These are phyloP conservation scores for Coriolopsis trogii DNA, from an alignment of 1,284 basidiomycete species.

Conservation along the genomic window DNA sequence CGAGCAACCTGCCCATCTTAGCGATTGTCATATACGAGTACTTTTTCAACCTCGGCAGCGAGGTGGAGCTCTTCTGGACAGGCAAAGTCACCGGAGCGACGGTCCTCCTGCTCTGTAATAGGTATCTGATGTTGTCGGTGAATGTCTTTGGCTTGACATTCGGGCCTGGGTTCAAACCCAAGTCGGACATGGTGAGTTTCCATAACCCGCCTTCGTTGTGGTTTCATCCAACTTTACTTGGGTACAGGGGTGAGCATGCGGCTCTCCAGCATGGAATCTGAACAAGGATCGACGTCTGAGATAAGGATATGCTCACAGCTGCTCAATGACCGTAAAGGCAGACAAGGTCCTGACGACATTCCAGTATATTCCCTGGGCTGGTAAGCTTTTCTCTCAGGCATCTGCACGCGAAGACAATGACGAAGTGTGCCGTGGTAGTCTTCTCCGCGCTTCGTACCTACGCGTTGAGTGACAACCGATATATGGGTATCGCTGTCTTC, in stretches of 20 bases:
- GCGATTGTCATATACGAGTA: slow-evolving; percentile 7
- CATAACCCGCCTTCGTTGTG: too few species aligned
- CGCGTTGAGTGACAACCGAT: background rate
- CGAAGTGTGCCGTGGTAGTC: background rate
- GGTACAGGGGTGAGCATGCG: too few species aligned
- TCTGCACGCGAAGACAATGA: background rate
- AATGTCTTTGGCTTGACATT: background rate
- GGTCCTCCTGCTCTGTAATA: slow-evolving; percentile 1
- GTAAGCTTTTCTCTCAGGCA: background rate
- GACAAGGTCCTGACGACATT: background rate
- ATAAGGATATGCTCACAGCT: background rate
- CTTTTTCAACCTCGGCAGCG: background rate
- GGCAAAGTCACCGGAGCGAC: background rate
- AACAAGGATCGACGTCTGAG: background rate
- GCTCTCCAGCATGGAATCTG: background rate
- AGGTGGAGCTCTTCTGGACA: slow-evolving; percentile 3
- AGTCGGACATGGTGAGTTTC: too few species aligned
- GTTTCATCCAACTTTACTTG: too few species aligned
- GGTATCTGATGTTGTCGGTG: background rate
- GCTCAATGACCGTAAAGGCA: background rate
- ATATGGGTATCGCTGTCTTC: background rate
- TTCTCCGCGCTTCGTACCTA: background rate
- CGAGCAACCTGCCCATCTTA: too few species aligned
- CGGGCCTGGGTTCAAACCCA: background rate
- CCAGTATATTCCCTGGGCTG: background rate